Base-by-base conservation (phyloP, 1,284 basidiomycete genomes). In the Boletus austroedulis region DNA sequence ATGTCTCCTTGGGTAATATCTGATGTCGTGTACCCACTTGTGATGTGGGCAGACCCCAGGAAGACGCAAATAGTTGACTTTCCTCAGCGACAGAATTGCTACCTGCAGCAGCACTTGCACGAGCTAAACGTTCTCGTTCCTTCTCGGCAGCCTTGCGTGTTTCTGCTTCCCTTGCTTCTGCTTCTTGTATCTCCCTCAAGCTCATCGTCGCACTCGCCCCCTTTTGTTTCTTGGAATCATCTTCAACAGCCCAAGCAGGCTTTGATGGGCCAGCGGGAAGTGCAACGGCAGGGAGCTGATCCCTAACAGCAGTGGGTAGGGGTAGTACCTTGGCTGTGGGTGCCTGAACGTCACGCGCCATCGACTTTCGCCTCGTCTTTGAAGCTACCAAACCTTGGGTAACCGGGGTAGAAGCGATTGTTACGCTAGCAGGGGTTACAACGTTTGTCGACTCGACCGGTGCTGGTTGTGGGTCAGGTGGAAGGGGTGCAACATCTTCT, bases 151-250 rank as follows among this genome's bases (percentile, higher is more conserved):
- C 83, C 64, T 86, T 89, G 63, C 89, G 86, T 32, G 82, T 83
- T 64, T 94, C 94, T 3, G 84, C 81, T 67, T 87, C 88, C 74
- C 86, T 93, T 17, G 85, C 86, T 75, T 99, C 97, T 2, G 89
- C 88, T 66, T 97, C 94, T 73, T 99, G 97, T 58, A 99, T 99
- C 66, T 98, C 94, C 56, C 95, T 87, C 52, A 99, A 78, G 63
- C 90, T 92, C 29, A 86, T 78, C n/a, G 86, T 76, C 5, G 73
- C 66, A 21, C 76, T 72, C 1, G 77, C 66, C 10, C 74, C 64
- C 64, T 80, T 80, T 31, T 76, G 70, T 70, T 83, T 85, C 69
- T 82, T 84, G 44, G 74, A 71, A 14, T 89, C 87, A 38, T 90
- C 87, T 41, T 85, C 84, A 58, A 80, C 82, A 21, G 77, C 76